These are phyloP conservation scores for Penicillium sp. DNA, from an alignment of 2,329 filamentous ascomycete species.

Conservation along the genomic window DNA sequence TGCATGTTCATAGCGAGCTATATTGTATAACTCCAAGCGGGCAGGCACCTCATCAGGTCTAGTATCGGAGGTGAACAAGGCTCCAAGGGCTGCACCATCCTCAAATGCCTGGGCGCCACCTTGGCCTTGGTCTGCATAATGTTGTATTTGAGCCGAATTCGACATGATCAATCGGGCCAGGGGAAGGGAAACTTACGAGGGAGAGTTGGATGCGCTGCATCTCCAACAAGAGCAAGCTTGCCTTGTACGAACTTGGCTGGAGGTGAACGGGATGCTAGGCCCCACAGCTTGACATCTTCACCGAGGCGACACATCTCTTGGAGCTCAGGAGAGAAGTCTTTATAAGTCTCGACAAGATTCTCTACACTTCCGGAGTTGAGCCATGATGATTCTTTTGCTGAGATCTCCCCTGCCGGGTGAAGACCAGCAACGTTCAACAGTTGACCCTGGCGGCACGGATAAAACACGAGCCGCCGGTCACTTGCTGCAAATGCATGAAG, in stretches of 20 bases:
- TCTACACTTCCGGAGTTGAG: neutral
- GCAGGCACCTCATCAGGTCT: neutral
- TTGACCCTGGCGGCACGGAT: neutral
- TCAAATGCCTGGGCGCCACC: conserved; percentile 41
- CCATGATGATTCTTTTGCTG: neutral
- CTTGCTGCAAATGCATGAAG: neutral
- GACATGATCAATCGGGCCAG: too few relatives aligned
- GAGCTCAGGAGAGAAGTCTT: conserved; percentile 12
- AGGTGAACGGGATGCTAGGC: conserved; percentile 14
- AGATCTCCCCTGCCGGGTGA: neutral
- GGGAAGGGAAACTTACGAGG: conserved; percentile 11
- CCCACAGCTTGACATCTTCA: conserved; percentile 24
- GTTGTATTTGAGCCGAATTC: too few relatives aligned
- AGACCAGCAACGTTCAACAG: neutral
- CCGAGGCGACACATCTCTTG: conserved; percentile 16
- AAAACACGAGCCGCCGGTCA: neutral
- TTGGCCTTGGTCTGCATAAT: conserved; percentile 41
- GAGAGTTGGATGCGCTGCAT: conserved; percentile 24
- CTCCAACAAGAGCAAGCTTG: conserved; percentile 21
- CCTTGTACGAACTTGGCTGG: conserved; percentile 16
- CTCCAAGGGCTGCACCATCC: conserved; percentile 38
- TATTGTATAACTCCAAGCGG: conserved; percentile 16
- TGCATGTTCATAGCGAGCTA: conserved; percentile 17
- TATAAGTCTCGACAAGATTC: neutral
- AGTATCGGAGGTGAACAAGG: conserved; percentile 27